Evolutionary conservation across 78 protist species (phyloP), one percentile per base, ranked within the genome.

Genomic region (Dictyostelium citrinum): DNA sequence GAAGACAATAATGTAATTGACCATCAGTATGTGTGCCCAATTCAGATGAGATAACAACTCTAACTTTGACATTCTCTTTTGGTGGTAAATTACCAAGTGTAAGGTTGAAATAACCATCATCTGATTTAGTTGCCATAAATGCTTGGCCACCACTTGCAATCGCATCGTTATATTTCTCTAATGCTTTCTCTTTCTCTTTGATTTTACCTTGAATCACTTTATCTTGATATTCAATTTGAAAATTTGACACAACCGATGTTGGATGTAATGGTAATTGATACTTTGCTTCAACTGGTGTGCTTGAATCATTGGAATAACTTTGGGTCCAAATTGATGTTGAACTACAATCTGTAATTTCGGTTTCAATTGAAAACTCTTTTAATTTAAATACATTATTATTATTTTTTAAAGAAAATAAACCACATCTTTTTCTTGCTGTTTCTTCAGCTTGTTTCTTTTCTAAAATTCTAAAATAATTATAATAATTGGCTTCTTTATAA

Each of bases 1-100:
- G 91, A 9, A 84, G 3, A 72, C 68, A 84, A 29, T 49, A 84
- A 6, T 83, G 90, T 11, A 74, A 29, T 17, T 72, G 55, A 37
- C 31, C 29, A 9, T 74, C 46, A 1, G 6, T 10, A 14, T 84
- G 82, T 12, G 46, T 41, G 20, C 91, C 86, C 35, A 98, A 91
- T 35, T 94, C 98, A 5, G 95, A 71, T 4, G 93, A 61, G 49
- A 95, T 91, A 31, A 85, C 90, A 60, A 97, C 68, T n/a, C 11
- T 29, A 29, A 97, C 37, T 24, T 22, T 8, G 2, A 93, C 93
- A 14, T 4, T 5, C 37, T 49, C 51, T n/a, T 33, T 24, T 14
- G 95, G 91, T 16, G 93, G 97, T 35, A 98, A 45, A 76, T 95
- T 95, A 72, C 99, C 99, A 24, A 98, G 71, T 24, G 20, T 17